Conservation (phyloP, 1,284 basidiomycete species). For the Irpex lacteus region DNA sequence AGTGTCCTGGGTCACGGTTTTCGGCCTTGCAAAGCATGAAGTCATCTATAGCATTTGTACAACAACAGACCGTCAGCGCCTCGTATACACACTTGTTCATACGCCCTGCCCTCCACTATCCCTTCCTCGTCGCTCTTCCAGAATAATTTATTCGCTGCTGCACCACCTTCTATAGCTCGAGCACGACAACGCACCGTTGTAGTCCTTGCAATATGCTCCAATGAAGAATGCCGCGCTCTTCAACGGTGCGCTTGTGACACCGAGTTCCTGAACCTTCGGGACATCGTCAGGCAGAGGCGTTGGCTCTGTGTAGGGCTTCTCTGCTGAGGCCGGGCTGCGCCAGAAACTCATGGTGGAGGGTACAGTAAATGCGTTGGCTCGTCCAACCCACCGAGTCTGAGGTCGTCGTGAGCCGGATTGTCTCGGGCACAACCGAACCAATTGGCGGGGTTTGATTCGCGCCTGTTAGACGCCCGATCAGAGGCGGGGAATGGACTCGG, state of each 20-base stretch:
- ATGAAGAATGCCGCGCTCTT: slow-evolving; percentile 98
- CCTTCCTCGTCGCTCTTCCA: not conserved
- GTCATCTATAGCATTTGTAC: slow-evolving; percentile 66
- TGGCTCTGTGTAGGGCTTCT: slow-evolving; percentile 59
- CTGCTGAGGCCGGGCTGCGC: slow-evolving; percentile 41
- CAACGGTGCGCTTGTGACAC: slow-evolving; percentile 89
- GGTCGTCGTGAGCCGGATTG: slow-evolving; percentile 17
- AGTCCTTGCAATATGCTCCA: slow-evolving; percentile 93
- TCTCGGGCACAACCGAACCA: slow-evolving; percentile 14
- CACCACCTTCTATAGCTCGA: not conserved
- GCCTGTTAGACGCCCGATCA: not conserved
- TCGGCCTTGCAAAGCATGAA: slow-evolving; percentile 99
- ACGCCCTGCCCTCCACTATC: not conserved
- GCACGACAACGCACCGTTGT: slow-evolving; percentile 76
- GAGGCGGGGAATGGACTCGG: not conserved
- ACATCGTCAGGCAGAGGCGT: slow-evolving; percentile 72
- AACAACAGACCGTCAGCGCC: slow-evolving; percentile 5
- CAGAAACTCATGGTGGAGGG: slow-evolving; percentile 45
- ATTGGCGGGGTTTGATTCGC: slow-evolving; percentile 12
- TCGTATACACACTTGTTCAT: not conserved
- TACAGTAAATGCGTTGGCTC: not conserved
- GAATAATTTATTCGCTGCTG: not conserved
- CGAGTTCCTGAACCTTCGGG: slow-evolving; percentile 89
- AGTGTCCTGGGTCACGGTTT: slow-evolving; percentile 87
- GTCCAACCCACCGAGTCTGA: not conserved